phyloP scores from a whole-genome alignment of 2,329 filamentous ascomycete species.

The Monosporascus cannonballus region DNA sequence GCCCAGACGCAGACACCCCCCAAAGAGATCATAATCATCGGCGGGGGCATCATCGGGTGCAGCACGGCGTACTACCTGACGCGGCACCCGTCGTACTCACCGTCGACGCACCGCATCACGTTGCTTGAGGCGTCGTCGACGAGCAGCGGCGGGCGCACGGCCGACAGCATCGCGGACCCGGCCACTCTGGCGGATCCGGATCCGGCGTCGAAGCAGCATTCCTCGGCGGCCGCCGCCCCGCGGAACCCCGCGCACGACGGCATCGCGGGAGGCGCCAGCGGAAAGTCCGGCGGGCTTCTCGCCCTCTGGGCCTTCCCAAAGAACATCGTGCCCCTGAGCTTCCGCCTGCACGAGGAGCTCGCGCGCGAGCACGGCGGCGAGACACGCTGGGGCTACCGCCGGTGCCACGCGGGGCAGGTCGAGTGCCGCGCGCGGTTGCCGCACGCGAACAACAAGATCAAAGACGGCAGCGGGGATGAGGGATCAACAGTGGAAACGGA shows the following conservation, averaged over 20 bases:
- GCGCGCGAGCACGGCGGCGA: slow-evolving; percentile 62
- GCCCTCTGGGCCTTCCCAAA: slow-evolving; percentile 70
- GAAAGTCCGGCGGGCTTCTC: slow-evolving; percentile 70
- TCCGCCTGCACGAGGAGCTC: slow-evolving; percentile 62
- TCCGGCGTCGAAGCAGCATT: slow-evolving; percentile 10
- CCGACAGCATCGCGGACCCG: slow-evolving; percentile 26
- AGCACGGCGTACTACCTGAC: slow-evolving; percentile 70
- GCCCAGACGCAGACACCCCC: not conserved
- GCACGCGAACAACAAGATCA: slow-evolving; percentile 8
- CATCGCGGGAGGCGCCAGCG: slow-evolving; percentile 69
- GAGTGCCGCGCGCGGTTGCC: slow-evolving; percentile 25
- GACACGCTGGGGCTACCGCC: slow-evolving; percentile 65
- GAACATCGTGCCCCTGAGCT: slow-evolving; percentile 65
- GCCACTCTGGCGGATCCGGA: slow-evolving; percentile 22
- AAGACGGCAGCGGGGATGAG: not conserved
- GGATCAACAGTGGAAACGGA: not conserved
- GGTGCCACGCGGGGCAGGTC: slow-evolving; percentile 27
- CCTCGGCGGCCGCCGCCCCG: not conserved
- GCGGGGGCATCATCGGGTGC: slow-evolving; percentile 72
- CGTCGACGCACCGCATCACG: slow-evolving; percentile 59
- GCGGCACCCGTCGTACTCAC: slow-evolving; percentile 62
- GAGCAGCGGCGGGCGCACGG: slow-evolving; percentile 26
- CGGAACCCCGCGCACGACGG: slow-evolving; percentile 28
- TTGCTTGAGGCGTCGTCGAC: slow-evolving; percentile 62
- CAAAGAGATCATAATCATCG: slow-evolving; percentile 34